Percentiles rank a stretch among this genome's conserved stretches.
These are phyloP conservation scores for Spizellomyces punctatus DNA, from an alignment of 192 early-diverging fungal species.

Conservation along the genomic window DNA sequence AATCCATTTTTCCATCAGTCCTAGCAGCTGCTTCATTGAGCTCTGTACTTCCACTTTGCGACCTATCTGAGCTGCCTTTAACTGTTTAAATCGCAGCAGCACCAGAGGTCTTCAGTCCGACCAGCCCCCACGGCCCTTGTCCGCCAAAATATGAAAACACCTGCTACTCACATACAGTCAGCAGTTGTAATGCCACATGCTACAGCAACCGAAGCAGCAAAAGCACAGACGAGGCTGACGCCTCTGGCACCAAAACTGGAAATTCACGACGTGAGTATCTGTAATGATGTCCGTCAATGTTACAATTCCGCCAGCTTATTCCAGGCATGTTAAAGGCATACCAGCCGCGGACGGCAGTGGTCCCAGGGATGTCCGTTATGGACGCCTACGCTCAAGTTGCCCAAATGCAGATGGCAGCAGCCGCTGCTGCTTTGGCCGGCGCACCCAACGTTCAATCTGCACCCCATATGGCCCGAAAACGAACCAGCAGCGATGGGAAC, in stretches of 20 bases:
- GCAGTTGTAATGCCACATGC: neutral
- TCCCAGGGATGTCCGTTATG: neutral
- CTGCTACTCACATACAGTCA: no score
- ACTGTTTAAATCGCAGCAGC: no score
- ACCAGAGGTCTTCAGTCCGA: no score
- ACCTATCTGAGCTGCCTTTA: no score
- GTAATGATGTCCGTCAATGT: neutral
- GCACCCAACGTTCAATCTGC: neutral
- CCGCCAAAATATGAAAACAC: no score
- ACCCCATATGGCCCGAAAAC: neutral
- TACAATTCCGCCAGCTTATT: no score
- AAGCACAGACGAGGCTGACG: neutral
- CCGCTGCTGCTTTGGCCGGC: neutral
- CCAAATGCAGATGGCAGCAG: constrained; percentile 2
- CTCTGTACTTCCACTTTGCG: no score
- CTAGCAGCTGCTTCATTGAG: no score
- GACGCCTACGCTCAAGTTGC: constrained; percentile 3
- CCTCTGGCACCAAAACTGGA: neutral
- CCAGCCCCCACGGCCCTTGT: no score
- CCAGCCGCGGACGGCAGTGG: neutral
- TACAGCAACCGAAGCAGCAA: neutral
- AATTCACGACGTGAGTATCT: neutral
- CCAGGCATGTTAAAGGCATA: neutral
- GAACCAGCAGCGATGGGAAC: neutral
- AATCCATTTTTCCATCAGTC: no score